Evolutionary conservation across 2,329 filamentous ascomycete genomes (phyloP), one percentile per base, ranked within the genome.

Genomic region (Fusarium sterilihyphosum): DNA sequence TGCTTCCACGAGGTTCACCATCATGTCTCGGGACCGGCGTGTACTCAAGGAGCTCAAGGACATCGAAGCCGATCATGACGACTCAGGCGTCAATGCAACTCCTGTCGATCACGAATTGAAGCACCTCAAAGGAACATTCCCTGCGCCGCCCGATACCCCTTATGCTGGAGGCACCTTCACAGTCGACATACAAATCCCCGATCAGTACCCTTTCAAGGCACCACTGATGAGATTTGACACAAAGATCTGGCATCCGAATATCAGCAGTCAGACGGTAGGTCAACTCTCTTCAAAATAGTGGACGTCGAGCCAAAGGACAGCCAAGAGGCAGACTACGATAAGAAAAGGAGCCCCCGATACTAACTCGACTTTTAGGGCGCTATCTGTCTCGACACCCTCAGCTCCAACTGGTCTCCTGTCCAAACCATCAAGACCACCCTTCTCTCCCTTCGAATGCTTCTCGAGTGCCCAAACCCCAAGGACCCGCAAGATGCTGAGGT

Each of bases 401-500:
- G 93, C 16, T 90, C 90, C 18, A 94, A 93, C 77, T 99, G 96
- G 96, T 98, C 96, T 11, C 96, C 96, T 1, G 95, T 99, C 31
- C 89, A 98, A 70, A 99, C 96, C 20, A 96, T 99, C 83, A 98
- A 98, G 85, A 97, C 94, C 26, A 94, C 96, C 43, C 90, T 99
- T 52, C 91, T 99, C 67, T 98, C 95, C 35, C 88, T 99, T 38
- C 95, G 98, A 82, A 96, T 95, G 76, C 91, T 99, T 24, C 93
- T 99, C 79, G 94, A 94, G 84, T 94, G 92, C 24, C 96, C 96
- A 8, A 97, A 99, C 82, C 96, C 96, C 0, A 97, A 96, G 78
- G 96, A 99, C 76, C 96, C 96, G 0, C 96, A 99, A 85, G 96
- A 99, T 80, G 95, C 95, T 44, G 94, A 98, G 82, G 96, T 98